Base-by-base conservation (phyloP, 306 rosid genomes). In the Prunus dulcis region DNA sequence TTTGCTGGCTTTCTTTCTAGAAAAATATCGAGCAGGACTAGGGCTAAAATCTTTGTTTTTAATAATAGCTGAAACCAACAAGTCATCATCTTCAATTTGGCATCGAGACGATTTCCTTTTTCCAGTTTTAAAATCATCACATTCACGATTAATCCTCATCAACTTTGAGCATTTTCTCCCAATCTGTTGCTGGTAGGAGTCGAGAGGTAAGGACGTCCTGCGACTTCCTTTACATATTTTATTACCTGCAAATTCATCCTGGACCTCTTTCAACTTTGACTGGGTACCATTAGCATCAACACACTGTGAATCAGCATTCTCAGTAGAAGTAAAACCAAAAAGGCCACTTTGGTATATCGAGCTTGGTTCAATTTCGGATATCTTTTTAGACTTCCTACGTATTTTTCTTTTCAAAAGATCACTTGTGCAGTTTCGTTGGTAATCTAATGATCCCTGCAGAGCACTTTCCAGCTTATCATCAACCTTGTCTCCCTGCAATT, bases 71-170 rank as follows among this genome's bases (percentile, higher is more conserved):
- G 98, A 92, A 80, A 92, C 91, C 86, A 96, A 80, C 70, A 90
- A 86, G 84, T 96, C 99, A 61, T 92, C 97, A 76, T 96, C 99
- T 72, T 88, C 89, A 82, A 96, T 91, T 82, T 75, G 90, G 80
- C 98, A 96, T 65, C 82, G 57, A 8, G 58, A 79, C 61, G 87
- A 80, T 83, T 79, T 89, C 58, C 78, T 82, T 74, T 76, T 82
- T 79, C 76, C 89, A 77, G 74, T 78, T 74, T 77, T 76, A 69
- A 84, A 75, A 82, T 58, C 77, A 73, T 56, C 62, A 79, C 50
- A 69, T 68, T 64, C 81, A 75, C 49, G 64, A 77, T 14, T 18
- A n/a, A 45, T 64, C 68, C 66, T 87, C 76, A 84, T 76, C 27
- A 55, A 65, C 76, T 82, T 80, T 13, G 82, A 78, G 73, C 81